Evolutionary conservation across 1,139 yeast genomes (phyloP), one percentile per base, ranked within the genome.

Genomic region (Casaregolazyma suthepensis): DNA sequence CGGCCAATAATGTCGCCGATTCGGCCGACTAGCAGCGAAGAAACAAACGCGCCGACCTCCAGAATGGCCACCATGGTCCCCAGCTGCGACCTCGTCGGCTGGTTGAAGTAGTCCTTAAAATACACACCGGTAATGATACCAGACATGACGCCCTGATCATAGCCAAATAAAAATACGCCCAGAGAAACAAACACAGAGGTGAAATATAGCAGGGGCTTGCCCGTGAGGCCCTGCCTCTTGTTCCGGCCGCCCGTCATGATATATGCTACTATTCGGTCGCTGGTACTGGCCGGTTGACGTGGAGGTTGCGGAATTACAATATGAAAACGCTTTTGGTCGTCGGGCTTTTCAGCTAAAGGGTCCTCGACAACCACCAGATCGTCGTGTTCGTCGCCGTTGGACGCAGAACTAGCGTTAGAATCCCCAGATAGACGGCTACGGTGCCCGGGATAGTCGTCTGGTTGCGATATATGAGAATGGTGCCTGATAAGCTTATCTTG

Each of bases 81-180:
- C 42, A 87, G 77, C 54, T 79, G 78, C 1, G 83, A 79, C 1
- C 89, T 78, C 1, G 83, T 71, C 1, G 95, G 97, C 53, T 88
- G 69, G 59, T 83, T 68, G 69, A 87, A 90, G 69, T 86, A 88
- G 15, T 74, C 74, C 62, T 85, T 83, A 71, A 90, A 90, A 68
- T 82, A 79, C 22, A 78, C 77, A 54, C 90, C 89, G 35, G 77
- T 76, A 58, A 85, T 77, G 46, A 89, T 81, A 3, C 95, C 93
- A 38, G 89, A 82, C 82, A 91, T 87, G 48, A 88, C 96, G 53
- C 96, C 96, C 70, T 89, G 96, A 66, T 89, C 96, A 69, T 87
- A 89, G 3, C 96, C 96, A 66, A 88, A 89, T 37, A 89, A 74
- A 54, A 89, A 84, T 13, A 89, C 96, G 52, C 95, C 94, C 6